Conservation (phyloP, 2,329 filamentous ascomycete species). For the Curvularia sp. region DNA sequence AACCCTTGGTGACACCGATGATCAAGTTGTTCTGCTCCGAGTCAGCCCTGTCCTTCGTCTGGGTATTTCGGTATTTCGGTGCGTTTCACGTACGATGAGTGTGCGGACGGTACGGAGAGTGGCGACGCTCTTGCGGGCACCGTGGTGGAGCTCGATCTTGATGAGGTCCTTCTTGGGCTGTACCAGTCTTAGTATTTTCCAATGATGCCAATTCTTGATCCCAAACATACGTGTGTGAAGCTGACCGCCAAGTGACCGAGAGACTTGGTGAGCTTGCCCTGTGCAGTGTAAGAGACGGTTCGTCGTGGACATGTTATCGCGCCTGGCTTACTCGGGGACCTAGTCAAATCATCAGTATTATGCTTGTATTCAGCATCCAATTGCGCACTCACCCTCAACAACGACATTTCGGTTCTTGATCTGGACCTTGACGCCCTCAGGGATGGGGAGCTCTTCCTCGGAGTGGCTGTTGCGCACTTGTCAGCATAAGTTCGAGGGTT, state of each 20-base stretch:
- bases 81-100: constrained; percentile 67
- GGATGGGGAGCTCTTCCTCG: constrained; percentile 92
- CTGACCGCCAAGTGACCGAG: constrained; percentile 95
- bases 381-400: constrained; percentile 84
- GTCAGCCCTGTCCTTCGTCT: constrained; percentile 28
- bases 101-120: constrained; percentile 97
- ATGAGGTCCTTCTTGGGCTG: constrained; percentile 80
- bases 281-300: constrained; percentile 35
- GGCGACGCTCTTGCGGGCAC: constrained; percentile 95
- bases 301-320: constrained; percentile 12
- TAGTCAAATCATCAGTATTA: constrained; percentile 29
- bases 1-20: constrained; percentile 97
- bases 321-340: constrained; percentile 43
- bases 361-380: constrained; percentile 10
- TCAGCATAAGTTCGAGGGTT: constrained; percentile 37
- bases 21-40: constrained; percentile 81
- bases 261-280: constrained; percentile 95
- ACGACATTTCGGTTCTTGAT: constrained; percentile 98
- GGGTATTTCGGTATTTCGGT: constrained; percentile 3
- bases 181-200: constrained; percentile 27
- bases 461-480: constrained; percentile 68
- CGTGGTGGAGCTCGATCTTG: constrained; percentile 98
- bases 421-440: constrained; percentile 94
- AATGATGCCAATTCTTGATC: constrained; percentile 3
- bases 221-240: constrained; percentile 71